Evolutionary conservation across 495 filamentous ascomycete genomes (phyloP), one percentile per base, ranked within the genome.

Genomic region (Aspergillus cristatus): DNA sequence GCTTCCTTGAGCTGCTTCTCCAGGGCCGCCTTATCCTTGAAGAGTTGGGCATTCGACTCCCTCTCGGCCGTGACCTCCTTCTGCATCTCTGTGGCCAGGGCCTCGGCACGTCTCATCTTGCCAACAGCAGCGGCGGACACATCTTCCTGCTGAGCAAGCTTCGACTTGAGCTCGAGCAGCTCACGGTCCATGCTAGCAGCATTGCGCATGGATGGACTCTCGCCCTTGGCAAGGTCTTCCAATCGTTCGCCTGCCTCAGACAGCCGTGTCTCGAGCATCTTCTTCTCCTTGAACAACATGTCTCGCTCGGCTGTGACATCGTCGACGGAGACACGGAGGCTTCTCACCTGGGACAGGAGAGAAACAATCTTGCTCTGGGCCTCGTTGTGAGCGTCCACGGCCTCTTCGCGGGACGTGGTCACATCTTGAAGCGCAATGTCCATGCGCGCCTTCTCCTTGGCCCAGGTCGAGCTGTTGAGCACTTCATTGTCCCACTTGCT

Each of bases 401-500:
- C 89, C 58, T 98, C 93, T 46, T 98, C 90, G 2, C 90, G 78
- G 14, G 88, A 94, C 17, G 82, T 78, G 2, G 83, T 82, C 14
- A 97, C 73, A 53, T 96, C 91, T 40, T 93, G 81, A 32, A 98
- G 71, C 11, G 86, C 93, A 29, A 87, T 78, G 48, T 97, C 93
- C 40, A 98, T 71, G 6, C 91, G 79, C 3, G 85, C 70, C 64
- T 98, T 98, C 66, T 98, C 91, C 66, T 98, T 98, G 22, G 88
- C 87, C 91, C 91, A 98, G 1, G 91, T 91, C 0, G 87, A 93
- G 59, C 84, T 90, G 54, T 98, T 98, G 50, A 98, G 79, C 14
- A 97, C 88, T 60, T 98, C 91, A 50, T 98, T 84, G 53, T 98
- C 93, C 93, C 93, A 98, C 57, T 96, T 97, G 42, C 81, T 86